Evolutionary conservation across 73 alveolate species (phyloP), one percentile per base, ranked within the genome.

Genomic region (Diophrys appendiculata): DNA sequence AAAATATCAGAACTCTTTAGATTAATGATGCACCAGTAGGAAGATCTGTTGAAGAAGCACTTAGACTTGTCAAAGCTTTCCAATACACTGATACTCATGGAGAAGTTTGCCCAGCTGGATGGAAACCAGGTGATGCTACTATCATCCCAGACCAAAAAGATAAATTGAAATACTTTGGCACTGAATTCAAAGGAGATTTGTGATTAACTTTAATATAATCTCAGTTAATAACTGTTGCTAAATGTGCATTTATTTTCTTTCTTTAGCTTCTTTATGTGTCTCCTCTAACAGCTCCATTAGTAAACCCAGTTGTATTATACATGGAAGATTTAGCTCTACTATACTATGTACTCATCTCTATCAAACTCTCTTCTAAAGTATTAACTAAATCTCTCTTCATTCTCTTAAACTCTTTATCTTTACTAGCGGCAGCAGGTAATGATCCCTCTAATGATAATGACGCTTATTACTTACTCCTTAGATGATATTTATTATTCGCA

Each of bases 11-110:
- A 68, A 53, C 83, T 24, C 82, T 88, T 80, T 78, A 90, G 68
- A 91, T 94, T 77, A 95, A 95, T 82, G 99, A 95, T 80, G 95
- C 96, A 52, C 98, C 98, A 0, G 95, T 95, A 54, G 99, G 99
- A 31, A 88, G 99, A 74, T 88, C 95, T 69, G 98, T 95, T 52
- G 98, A 93, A 72, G 99, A 95, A 82, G 93, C 96, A 1, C 91
- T 93, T 75, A 94, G 99, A 83, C 90, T 95, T 60, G 93, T 95
- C 54, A 92, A 95, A 71, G 99, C 99, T 56, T 92, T 95, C 88
- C 90, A 95, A 81, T 83, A 88, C 88, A 93, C 97, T 69, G 99
- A 95, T 89, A 90, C 77, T 68, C 93, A 92, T 79, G 99, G 98
- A 54, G 96, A 95, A 83, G 98, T 92, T 29, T 83, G 97, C 80